Conservation (phyloP, 2,329 filamentous ascomycete genomes). For the Penicillium digitatum region DNA sequence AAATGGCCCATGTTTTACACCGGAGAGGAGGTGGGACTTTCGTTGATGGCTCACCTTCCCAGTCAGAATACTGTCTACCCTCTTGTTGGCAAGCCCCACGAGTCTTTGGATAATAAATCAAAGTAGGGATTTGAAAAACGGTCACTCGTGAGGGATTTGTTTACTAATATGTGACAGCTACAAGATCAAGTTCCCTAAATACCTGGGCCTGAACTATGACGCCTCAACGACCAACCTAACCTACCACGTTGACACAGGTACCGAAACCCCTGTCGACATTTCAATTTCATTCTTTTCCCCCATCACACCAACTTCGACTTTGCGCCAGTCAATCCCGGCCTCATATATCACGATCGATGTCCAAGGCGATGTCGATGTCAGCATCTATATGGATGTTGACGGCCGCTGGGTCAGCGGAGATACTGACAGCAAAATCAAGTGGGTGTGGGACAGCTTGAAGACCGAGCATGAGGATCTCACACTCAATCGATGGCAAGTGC, state of each 20-base stretch:
- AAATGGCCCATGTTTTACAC: conserved; percentile 86
- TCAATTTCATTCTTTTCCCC: conserved; percentile 67
- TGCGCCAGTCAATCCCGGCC: conserved; percentile 77
- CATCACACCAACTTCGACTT: conserved; percentile 74
- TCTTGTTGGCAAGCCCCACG: conserved; percentile 62
- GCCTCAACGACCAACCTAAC: conserved; percentile 68
- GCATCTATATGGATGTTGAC: conserved; percentile 63
- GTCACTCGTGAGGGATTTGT: not conserved
- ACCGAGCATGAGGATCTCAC: conserved; percentile 37
- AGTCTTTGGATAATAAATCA: conserved; percentile 49
- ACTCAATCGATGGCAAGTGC: conserved; percentile 45
- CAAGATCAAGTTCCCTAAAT: conserved; percentile 56
- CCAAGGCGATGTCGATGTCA: conserved; percentile 61
- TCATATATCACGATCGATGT: conserved; percentile 71
- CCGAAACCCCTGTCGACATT: conserved; percentile 48
- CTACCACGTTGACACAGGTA: conserved; percentile 54
- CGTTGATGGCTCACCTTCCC: conserved; percentile 59
- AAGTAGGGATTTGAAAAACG: conserved; percentile 32
- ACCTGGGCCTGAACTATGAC: conserved; percentile 62
- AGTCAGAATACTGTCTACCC: conserved; percentile 60
- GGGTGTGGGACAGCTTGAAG: conserved; percentile 56
- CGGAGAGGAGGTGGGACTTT: conserved; percentile 63
- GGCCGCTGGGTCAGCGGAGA: conserved; percentile 81
- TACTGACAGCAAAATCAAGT: conserved; percentile 63
- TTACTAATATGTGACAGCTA: conserved; percentile 42